Evolutionary conservation across 2,329 filamentous ascomycete species (phyloP).

Genomic region (Trichoderma arundinaceum): DNA sequence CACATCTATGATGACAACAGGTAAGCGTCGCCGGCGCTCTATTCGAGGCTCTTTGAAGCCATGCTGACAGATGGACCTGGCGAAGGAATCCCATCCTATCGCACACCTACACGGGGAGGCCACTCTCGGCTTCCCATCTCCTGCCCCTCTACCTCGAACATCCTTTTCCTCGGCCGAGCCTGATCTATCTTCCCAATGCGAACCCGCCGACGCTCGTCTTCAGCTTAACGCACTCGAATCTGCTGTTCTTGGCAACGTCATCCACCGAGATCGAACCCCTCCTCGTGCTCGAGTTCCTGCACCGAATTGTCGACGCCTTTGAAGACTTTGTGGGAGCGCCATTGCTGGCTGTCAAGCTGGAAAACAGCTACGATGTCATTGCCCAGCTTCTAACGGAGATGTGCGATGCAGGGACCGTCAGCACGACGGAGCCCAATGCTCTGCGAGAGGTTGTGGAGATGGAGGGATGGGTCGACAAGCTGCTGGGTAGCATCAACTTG

Average conservation of each 20-base stretch:
- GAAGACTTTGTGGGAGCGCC: slow-evolving; percentile 94
- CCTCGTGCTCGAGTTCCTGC: slow-evolving; percentile 89
- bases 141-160: slow-evolving; percentile 88
- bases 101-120: slow-evolving; percentile 84
- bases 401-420: slow-evolving; percentile 90
- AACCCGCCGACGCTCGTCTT: slow-evolving; percentile 88
- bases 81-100: slow-evolving; percentile 80
- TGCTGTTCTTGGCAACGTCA: slow-evolving; percentile 85
- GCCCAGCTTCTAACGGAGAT: slow-evolving; percentile 93
- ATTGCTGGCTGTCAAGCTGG: slow-evolving; percentile 82
- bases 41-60: background rate
- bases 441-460: slow-evolving; percentile 90
- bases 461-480: slow-evolving; percentile 85
- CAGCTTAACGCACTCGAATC: slow-evolving; percentile 82
- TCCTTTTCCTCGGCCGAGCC: slow-evolving; percentile 77
- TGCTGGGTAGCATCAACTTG: slow-evolving; percentile 85
- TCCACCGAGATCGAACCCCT: slow-evolving; percentile 88
- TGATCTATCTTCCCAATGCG: slow-evolving; percentile 82
- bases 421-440: slow-evolving; percentile 91
- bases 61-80: slow-evolving; percentile 34
- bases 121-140: slow-evolving; percentile 75
- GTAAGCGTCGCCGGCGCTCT: slow-evolving; percentile 54
- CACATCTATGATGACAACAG: slow-evolving; percentile 97
- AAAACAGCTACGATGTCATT: slow-evolving; percentile 89
- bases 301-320: slow-evolving; percentile 87